Evolutionary conservation across 805 yeast genomes (phyloP), one percentile per base, ranked within the genome.

Genomic region (Candida sanyiensis): DNA sequence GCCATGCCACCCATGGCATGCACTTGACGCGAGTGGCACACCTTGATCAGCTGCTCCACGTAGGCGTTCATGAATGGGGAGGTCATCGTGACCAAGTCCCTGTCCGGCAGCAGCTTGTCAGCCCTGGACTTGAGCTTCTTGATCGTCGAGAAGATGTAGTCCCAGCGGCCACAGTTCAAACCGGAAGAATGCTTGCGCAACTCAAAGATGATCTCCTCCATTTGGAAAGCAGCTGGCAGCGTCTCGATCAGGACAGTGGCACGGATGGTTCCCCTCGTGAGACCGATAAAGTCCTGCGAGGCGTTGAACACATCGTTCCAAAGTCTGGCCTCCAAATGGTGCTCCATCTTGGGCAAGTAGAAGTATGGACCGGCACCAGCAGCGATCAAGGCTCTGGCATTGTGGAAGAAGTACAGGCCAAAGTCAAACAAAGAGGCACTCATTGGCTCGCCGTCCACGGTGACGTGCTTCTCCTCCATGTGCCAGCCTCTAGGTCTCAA

Each of bases 1-100:
- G 93, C 90, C 94, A 83, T 83, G 51, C 94, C 94, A 51, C 94
- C 93, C 78, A 83, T 80, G 15, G 90, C 90, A 56, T 83, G 89
- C 30, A 83, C 90, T 46, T 80, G 83, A 64, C 90, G 73, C 52
- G 75, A 70, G 59, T 83, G 94, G 61, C 87, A 80, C 32, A 77
- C 75, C 59, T 79, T 72, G 49, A 83, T 85, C 59, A 83, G 68
- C 52, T 80, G 72, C 51, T 77, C 76, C 39, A 83, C 90, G 56
- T 83, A 83, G 13, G 83, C 75, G 20, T 81, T 69, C 93, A 83
- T 83, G 62, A 83, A 83, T 44, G 89, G 85, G 18, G 84, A 82
- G 27, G 75, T 66, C 94, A 83, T 83, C 13, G 86, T 82, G 31
- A 83, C 88, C 55, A 73, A 82, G 42, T 77, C 77, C 61, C 94